Conservation (phyloP, 768 basidiomycete genomes). For the Plicaturopsis crispa region DNA sequence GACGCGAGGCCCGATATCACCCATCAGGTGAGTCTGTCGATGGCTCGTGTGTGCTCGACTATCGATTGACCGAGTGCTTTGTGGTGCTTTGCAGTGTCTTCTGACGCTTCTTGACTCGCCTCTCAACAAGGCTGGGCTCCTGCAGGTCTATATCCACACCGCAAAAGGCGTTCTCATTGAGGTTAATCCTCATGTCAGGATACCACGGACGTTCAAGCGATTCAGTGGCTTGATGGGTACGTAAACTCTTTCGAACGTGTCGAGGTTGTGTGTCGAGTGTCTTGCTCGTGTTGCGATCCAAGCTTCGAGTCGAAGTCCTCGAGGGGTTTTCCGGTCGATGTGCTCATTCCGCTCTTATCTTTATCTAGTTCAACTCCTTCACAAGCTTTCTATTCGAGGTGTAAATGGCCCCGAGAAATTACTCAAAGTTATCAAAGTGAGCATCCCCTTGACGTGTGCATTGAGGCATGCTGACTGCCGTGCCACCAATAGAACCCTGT, state of each 20-base stretch:
- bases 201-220: slow-evolving; percentile 96
- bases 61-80: slow-evolving; percentile 6
- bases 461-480: slow-evolving; percentile 7
- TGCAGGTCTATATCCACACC: slow-evolving; percentile 98
- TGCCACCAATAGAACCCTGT: slow-evolving; percentile 70
- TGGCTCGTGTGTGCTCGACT: background rate
- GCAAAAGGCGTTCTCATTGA: slow-evolving; percentile 95
- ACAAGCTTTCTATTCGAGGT: slow-evolving; percentile 91
- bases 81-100: slow-evolving; percentile 57
- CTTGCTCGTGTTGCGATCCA: background rate
- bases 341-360: slow-evolving; percentile 6
- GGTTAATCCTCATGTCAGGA: slow-evolving; percentile 95
- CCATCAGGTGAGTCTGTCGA: slow-evolving; percentile 68
- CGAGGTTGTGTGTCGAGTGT: background rate
- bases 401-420: slow-evolving; percentile 97
- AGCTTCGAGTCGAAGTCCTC: background rate
- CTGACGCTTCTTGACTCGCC: slow-evolving; percentile 96
- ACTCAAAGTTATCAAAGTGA: slow-evolving; percentile 91
- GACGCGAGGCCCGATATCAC: slow-evolving; percentile 99
- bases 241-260: slow-evolving; percentile 12
- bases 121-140: slow-evolving; percentile 91
- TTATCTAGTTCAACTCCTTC: slow-evolving; percentile 83
- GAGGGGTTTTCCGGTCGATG: background rate
- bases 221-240: slow-evolving; percentile 98
- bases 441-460: slow-evolving; percentile 9